Evolutionary conservation across 1,139 yeast genomes (phyloP), one percentile per base, ranked within the genome.

Genomic region (Kazachstania sp.): DNA sequence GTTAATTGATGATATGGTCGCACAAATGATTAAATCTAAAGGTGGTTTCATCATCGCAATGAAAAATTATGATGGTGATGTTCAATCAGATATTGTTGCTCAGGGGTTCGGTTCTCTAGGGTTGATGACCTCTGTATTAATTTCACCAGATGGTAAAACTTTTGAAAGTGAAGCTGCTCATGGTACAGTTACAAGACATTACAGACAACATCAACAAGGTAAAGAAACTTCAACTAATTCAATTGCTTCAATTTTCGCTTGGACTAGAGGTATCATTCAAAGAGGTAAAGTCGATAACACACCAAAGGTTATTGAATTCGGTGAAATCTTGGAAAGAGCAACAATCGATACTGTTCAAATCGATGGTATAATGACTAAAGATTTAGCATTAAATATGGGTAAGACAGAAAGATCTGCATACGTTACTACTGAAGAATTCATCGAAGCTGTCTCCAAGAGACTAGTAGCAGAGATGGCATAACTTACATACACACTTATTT

Each of bases 61-160:
- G 80, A 90, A 90, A 75, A 90, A 90, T 74, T 90, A 90, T 70
- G 97, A 90, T 66, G 97, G 97, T 68, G 97, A 90, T 65, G 97
- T 90, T 50, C 95, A 88, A 71, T 84, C 95, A 30, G 97, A 90
- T 67, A 86, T 90, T 61, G 96, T 90, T 51, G 97, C 97, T 39
- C 97, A 90, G 72, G 97, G 97, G 37, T 90, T 88, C 63, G 97
- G 97, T 39, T 88, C 97, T 28, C 76, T 90, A 56, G 97, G 97
- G 46, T 77, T 90, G 61, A 90, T 90, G 97, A 88, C 97, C 35
- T 90, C 97, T 12, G 95, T 87, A 45, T 78, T 90, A 57, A 79
- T 87, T 68, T 83, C 97, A 34, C 95, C 97, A 44, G 96, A 90
- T 69, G 97, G 97, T 45, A 86, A 85, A 72, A 84, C 96, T 30